Evolutionary conservation across 106 monocot species (phyloP).

Genomic region (Allium fistulosum): DNA sequence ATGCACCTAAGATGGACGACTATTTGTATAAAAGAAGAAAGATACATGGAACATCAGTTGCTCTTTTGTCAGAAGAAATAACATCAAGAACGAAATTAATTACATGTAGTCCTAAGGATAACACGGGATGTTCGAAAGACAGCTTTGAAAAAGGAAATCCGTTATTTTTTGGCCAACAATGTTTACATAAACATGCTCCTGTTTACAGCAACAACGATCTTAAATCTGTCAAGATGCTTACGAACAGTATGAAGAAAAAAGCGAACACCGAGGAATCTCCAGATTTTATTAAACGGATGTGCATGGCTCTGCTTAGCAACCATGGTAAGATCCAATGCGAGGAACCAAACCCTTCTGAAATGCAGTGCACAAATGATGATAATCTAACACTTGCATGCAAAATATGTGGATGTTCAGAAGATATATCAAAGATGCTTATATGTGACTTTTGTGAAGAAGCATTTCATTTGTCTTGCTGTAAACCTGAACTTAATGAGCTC

Average conservation of each 20-base stretch:
- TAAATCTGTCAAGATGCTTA: neutral
- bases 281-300: constrained; percentile 13
- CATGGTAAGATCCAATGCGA: constrained; percentile 24
- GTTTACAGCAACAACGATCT: neutral
- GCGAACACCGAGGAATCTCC: constrained; percentile 15
- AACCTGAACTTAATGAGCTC: constrained; percentile 30
- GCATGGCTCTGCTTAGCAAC: constrained; percentile 35
- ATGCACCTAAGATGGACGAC: constrained; percentile 13
- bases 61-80: constrained; percentile 24
- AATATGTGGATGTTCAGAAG: constrained; percentile 32
- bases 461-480: constrained; percentile 72
- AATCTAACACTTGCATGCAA: constrained; percentile 34
- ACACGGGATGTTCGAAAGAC: constrained; percentile 4
- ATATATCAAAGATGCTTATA: constrained; percentile 57
- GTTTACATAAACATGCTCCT: neutral
- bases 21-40: constrained; percentile 47
- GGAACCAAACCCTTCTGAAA: constrained; percentile 7
- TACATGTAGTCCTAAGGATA: constrained; percentile 13
- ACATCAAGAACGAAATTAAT: constrained; percentile 5
- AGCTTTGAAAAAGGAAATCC: constrained; percentile 5
- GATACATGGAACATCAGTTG: constrained; percentile 22
- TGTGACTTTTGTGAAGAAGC: constrained; percentile 85
- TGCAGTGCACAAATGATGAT: constrained; percentile 4
- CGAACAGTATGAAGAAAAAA: constrained; percentile 7
- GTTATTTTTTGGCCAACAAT: constrained; percentile 4